These are phyloP conservation scores for Stereum hirsutum DNA, from an alignment of 1,284 basidiomycete genomes.

Conservation along the genomic window DNA sequence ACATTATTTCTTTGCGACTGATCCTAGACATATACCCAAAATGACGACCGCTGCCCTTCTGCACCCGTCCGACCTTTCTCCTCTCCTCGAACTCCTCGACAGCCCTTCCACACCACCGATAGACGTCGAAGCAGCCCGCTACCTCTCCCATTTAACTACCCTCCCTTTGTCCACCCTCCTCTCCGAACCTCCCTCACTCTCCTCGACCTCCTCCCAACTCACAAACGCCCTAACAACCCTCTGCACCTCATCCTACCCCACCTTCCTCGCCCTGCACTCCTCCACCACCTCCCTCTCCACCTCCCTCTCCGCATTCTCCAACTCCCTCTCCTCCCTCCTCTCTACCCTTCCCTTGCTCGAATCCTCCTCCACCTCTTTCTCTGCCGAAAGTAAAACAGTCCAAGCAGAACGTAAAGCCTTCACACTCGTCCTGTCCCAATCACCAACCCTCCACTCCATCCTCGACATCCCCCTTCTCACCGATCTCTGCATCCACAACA, in stretches of 20 bases:
- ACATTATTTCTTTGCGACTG: too few species aligned
- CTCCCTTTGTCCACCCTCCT: conserved; percentile 59
- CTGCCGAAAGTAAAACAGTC: conserved; percentile 43
- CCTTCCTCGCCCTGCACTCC: conserved; percentile 76
- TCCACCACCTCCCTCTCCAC: conserved; percentile 61
- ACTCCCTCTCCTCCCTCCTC: conserved; percentile 61
- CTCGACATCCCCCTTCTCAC: conserved; percentile 86
- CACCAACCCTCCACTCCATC: conserved; percentile 85
- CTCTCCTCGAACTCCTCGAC: too few species aligned
- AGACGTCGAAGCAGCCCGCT: neutral
- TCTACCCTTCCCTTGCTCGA: conserved; percentile 68
- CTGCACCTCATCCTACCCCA: conserved; percentile 82
- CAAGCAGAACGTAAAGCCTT: conserved; percentile 65
- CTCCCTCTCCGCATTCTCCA: conserved; percentile 55
- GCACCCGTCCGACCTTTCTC: too few species aligned
- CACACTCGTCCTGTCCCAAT: conserved; percentile 77
- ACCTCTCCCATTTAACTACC: conserved; percentile 16
- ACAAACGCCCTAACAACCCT: conserved; percentile 83
- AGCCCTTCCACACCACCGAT: too few species aligned
- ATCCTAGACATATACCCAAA: too few species aligned
- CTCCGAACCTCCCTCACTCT: conserved; percentile 63
- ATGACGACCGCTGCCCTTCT: too few species aligned
- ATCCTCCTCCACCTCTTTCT: conserved; percentile 57
- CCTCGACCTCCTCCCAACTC: conserved; percentile 75
- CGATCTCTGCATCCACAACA: conserved; percentile 86